Evolutionary conservation across 2,329 filamentous ascomycete species (phyloP).

Genomic region (Albophoma yamanashiensis): DNA sequence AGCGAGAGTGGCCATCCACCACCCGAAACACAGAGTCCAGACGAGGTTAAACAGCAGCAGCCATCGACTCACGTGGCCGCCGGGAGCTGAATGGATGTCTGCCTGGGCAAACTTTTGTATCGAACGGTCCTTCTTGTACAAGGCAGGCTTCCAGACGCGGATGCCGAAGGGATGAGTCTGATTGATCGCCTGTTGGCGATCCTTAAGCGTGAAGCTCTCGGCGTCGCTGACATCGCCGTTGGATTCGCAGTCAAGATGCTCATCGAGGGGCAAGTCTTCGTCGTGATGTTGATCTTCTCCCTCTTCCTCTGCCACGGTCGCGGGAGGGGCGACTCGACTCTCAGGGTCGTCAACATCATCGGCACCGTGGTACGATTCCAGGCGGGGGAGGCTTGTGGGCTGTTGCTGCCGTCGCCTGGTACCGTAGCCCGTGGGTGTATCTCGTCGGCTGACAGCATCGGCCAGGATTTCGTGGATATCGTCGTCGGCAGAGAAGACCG

Average conservation of each 20-base stretch:
- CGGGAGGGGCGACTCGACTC: slow-evolving; percentile 5
- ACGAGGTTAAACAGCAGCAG: slow-evolving; percentile 78
- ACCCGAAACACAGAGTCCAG: slow-evolving; percentile 89
- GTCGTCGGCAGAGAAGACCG: slow-evolving; percentile 86
- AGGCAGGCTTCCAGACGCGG: slow-evolving; percentile 93
- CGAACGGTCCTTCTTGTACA: slow-evolving; percentile 96
- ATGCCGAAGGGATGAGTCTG: slow-evolving; percentile 98
- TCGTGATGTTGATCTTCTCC: slow-evolving; percentile 14
- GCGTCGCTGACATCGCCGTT: slow-evolving; percentile 75
- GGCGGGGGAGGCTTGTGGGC: slow-evolving; percentile 25
- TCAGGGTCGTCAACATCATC: slow-evolving; percentile 13
- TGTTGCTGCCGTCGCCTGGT: slow-evolving; percentile 23
- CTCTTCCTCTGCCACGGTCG: slow-evolving; percentile 8
- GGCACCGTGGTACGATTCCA: slow-evolving; percentile 24
- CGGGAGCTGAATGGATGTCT: slow-evolving; percentile 92
- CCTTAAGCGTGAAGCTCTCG: slow-evolving; percentile 95
- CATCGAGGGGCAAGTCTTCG: slow-evolving; percentile 33
- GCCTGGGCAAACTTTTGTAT: slow-evolving; percentile 94
- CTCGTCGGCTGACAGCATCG: slow-evolving; percentile 43
- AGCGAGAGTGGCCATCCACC: slow-evolving; percentile 82
- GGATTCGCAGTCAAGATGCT: slow-evolving; percentile 49
- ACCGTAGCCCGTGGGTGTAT: slow-evolving; percentile 14
- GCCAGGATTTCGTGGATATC: slow-evolving; percentile 70
- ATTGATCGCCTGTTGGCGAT: slow-evolving; percentile 95
- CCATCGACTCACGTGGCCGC: slow-evolving; percentile 74